phyloP scores from a whole-genome alignment of 1,284 basidiomycete species.

The Sporisorium graminicola region DNA sequence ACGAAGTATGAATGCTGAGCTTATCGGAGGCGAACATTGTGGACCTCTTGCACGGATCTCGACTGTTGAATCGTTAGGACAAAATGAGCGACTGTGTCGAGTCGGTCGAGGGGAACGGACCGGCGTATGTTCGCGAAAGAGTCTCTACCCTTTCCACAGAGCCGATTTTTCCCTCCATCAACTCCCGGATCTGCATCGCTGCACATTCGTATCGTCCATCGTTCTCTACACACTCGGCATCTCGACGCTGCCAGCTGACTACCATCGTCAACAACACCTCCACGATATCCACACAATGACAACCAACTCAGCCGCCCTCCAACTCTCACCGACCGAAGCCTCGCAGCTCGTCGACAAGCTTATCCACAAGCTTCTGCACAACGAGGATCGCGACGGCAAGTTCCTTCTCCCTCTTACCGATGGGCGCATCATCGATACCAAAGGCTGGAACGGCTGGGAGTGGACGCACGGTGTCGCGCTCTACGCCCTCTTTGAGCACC shows the following conservation, averaged over 20 bases:
- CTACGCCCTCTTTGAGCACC: conserved; percentile 69
- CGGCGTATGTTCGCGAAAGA: too few relatives aligned
- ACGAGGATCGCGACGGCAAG: conserved; percentile 76
- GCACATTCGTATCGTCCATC: not conserved
- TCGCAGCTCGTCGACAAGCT: conserved; percentile 32
- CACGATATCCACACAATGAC: conserved; percentile 4
- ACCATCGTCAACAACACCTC: not conserved
- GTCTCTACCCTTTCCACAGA: too few relatives aligned
- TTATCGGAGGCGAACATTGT: not conserved
- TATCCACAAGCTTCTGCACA: conserved; percentile 70
- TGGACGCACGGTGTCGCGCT: conserved; percentile 75
- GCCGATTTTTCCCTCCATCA: not conserved
- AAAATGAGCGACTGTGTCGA: too few relatives aligned
- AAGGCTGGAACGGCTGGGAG: conserved; percentile 79
- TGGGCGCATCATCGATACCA: conserved; percentile 77
- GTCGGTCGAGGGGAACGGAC: too few relatives aligned
- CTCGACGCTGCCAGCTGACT: not conserved
- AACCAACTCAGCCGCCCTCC: not conserved
- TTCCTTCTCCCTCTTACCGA: conserved; percentile 75
- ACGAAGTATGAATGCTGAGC: not conserved
- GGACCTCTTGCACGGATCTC: not conserved
- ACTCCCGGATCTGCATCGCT: not conserved
- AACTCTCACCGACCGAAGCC: conserved; percentile 19
- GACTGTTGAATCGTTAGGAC: not conserved
- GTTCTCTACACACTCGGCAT: not conserved